Base-by-base conservation (phyloP, 176 grass and related monocot genomes). In the Areca catechu region DNA sequence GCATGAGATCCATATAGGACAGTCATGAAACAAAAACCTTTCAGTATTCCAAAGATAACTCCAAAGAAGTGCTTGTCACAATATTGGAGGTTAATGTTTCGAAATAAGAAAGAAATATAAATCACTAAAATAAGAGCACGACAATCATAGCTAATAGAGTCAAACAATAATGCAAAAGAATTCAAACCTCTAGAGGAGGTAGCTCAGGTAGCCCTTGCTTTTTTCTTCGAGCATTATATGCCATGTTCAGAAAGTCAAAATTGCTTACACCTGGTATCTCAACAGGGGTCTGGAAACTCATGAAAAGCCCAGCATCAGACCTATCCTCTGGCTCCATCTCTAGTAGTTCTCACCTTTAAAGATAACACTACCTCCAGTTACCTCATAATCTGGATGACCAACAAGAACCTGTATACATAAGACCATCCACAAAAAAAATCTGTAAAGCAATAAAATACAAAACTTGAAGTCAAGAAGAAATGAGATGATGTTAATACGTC, bases 261-360 rank as follows among this genome's bases (percentile, higher is more conserved):
- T 98, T 98, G 83, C 88, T 89, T 60, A 98, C 81, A 48, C 84
- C 93, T 62, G 87, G 87, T 80, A 98, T 92, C 58, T 97, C 93
- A 19, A 91, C 81, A 50, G 93, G 93, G 14, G 81, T 72, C 72
- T 98, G 93, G 37, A 97, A 91, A 68, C 87, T 91, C 87, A 97
- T 82, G 30, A 91, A 97, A 71, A 98, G 74, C 24, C 93, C 93
- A 16, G 81, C 87, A 73, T 88, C 76, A 74, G 93, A 91, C 79
- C 87, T 92, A 67, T 89, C 93, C 70, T 92, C 93, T 63, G 93
- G 84, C 47, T 92, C 87, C 80, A 88, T 98, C 22, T 92, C 87
- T 61, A 92, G 27, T 61, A 85, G 62, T 92, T 81, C 63, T 92
- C 66, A 50, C 84, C 93, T 86, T 92, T 98, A 56, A 89, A 98